phyloP scores from a whole-genome alignment of 352 stramenopile genomes.

The Globisporangium viniferum region DNA sequence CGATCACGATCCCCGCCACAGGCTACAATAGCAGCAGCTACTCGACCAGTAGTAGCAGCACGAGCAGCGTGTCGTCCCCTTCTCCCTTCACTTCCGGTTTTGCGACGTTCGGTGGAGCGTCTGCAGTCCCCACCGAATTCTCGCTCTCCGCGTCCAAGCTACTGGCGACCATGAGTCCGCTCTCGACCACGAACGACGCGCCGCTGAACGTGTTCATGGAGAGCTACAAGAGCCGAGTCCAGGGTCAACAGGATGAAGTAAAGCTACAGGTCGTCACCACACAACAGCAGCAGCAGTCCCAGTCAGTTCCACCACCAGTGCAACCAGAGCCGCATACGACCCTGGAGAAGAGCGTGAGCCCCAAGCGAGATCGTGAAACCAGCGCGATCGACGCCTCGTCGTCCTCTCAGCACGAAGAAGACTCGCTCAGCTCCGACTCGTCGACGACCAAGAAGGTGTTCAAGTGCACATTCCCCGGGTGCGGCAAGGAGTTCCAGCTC shows the following conservation, averaged over 20 bases:
- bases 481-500: slow-evolving; percentile 52
- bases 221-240: background rate
- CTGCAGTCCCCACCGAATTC: background rate
- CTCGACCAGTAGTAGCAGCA: background rate
- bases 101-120: background rate
- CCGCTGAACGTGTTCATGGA: slow-evolving; percentile 4
- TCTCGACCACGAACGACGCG: background rate
- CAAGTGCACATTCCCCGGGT: slow-evolving; percentile 49
- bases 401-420: slow-evolving; percentile 2
- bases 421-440: slow-evolving; percentile 6
- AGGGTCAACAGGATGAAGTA: background rate
- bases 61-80: background rate
- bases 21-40: background rate
- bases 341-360: background rate
- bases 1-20: background rate
- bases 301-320: background rate
- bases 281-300: background rate
- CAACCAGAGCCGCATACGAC: background rate
- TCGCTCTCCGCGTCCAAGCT: background rate
- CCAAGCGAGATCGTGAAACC: background rate
- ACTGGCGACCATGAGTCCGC: background rate
- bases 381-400: background rate
- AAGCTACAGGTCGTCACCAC: background rate
- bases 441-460: slow-evolving; percentile 24
- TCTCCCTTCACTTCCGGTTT: slow-evolving; percentile 1